A percentile compares a stretch with the other conserved stretches of the same genome.
These are phyloP conservation scores for Colletotrichum lindemuthianum DNA, from an alignment of 2,329 filamentous ascomycete species.

Conservation along the genomic window DNA sequence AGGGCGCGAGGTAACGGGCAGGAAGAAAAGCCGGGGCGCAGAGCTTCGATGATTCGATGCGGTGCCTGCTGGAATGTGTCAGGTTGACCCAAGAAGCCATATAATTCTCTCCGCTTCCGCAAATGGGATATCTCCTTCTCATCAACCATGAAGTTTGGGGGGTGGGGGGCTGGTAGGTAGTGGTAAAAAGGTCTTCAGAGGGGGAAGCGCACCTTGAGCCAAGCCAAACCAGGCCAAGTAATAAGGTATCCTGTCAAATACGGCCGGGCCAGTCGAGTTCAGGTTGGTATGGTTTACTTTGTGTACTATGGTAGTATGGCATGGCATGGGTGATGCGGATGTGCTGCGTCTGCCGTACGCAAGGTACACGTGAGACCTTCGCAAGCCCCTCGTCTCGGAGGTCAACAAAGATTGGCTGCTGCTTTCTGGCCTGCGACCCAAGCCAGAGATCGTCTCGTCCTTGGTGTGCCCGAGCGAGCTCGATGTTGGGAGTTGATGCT, in stretches of 20 bases:
- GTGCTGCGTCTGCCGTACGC: slow-evolving; percentile 19
- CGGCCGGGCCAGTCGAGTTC: too few relatives aligned
- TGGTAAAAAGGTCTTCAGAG: not conserved
- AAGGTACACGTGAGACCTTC: slow-evolving; percentile 36
- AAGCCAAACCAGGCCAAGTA: not conserved
- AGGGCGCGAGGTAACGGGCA: slow-evolving; percentile 20
- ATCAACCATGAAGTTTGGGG: not conserved
- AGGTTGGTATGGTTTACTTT: too few relatives aligned
- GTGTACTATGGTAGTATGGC: not conserved
- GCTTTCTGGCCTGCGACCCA: slow-evolving; percentile 31
- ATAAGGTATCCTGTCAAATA: not conserved
- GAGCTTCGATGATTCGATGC: slow-evolving; percentile 14
- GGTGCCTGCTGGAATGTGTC: slow-evolving; percentile 22
- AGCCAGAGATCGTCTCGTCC: slow-evolving; percentile 31
- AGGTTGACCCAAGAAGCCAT: slow-evolving; percentile 8
- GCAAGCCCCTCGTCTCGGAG: slow-evolving; percentile 26
- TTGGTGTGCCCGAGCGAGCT: slow-evolving; percentile 32
- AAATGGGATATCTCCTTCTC: slow-evolving; percentile 20
- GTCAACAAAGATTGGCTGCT: slow-evolving; percentile 30
- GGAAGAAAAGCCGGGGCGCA: slow-evolving; percentile 29
- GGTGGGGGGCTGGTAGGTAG: not conserved
- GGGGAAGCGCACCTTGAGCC: too few relatives aligned
- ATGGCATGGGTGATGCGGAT: slow-evolving; percentile 5
- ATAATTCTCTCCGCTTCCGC: slow-evolving; percentile 28
- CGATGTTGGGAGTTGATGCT: slow-evolving; percentile 7